Evolutionary conservation across 768 basidiomycete genomes (phyloP).

Genomic region (Melanogaster broomeanus): DNA sequence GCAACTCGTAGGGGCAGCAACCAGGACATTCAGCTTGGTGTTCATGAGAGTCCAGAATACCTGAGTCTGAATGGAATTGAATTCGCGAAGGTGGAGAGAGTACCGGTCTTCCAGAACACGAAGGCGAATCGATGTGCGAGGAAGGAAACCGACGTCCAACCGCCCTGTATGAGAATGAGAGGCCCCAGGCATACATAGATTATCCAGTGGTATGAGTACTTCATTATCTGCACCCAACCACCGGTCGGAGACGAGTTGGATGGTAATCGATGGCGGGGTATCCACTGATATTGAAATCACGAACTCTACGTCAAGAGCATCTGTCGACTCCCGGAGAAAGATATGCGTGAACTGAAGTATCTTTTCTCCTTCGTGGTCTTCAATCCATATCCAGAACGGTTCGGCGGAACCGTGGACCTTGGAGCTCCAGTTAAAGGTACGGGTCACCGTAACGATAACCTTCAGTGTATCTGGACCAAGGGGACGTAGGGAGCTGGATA

Average conservation of each 20-base stretch:
- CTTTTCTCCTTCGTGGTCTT: constrained; percentile 76
- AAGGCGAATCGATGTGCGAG: constrained; percentile 50
- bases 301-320: constrained; percentile 67
- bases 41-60: constrained; percentile 79
- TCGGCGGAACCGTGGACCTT: constrained; percentile 76
- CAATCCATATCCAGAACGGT: constrained; percentile 96
- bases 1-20: constrained; percentile 78
- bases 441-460: constrained; percentile 62
- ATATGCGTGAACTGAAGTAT: constrained; percentile 83
- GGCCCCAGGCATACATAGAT: constrained; percentile 71
- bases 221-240: constrained; percentile 94
- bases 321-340: constrained; percentile 66
- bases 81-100: constrained; percentile 45
- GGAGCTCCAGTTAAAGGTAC: constrained; percentile 77
- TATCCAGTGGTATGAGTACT: constrained; percentile 58
- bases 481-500: constrained; percentile 75
- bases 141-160: constrained; percentile 75
- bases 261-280: constrained; percentile 63
- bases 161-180: constrained; percentile 60
- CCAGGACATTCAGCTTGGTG: constrained; percentile 63
- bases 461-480: constrained; percentile 83
- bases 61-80: constrained; percentile 91
- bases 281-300: constrained; percentile 70
- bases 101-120: constrained; percentile 47
- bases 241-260: constrained; percentile 83